Evolutionary conservation across 202 grass and related monocot species (phyloP), one percentile per base, ranked within the genome.

Genomic region (Schoenoplectus triqueter): DNA sequence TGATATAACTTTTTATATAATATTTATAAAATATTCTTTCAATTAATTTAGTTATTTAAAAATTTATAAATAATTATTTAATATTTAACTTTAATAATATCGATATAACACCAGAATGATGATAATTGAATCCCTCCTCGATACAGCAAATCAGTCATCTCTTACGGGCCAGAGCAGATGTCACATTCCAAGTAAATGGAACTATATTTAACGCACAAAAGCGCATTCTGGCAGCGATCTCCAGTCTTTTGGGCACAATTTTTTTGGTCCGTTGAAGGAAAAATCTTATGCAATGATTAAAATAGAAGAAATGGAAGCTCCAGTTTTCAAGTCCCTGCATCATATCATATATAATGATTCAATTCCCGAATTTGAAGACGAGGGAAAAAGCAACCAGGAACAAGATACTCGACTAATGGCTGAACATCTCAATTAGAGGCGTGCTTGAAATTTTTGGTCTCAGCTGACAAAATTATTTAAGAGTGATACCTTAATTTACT

Each of bases 261-360:
- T 1, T 62, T 62, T 62, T 62, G 59, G n/a, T n/a, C 45, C 4
- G 45, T 18, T 18, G 14, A 62, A 62, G 59, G 3, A 62, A 7
- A 62, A 1, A 47, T 47, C 4, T 6, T 47, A 6, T 47, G 5
- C 45, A 4, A 6, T 62, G n/a, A 6, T 62, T 15, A 62, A 15
- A 17, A 62, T 19, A 4, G 45, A 47, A 47, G 45, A 47, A 47
- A 47, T 62, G 14, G 59, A n/a, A n/a, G 14, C n/a, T 62, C n/a
- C n/a, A 0, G 59, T n/a, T 18, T 62, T 62, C 14, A 62, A 62
- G 59, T 62, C n/a, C 0, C 3, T 62, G 59, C 59, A 18, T 62
- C 59, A 62, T 62, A 19, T 62, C n/a, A 62, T 62, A 40, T 87
- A 87, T 66, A 48, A 2, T 1, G 85, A 87, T 44, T 82, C 78